These are phyloP conservation scores for Eleusine indica DNA, from an alignment of 176 grass and related monocot genomes.

Conservation along the genomic window DNA sequence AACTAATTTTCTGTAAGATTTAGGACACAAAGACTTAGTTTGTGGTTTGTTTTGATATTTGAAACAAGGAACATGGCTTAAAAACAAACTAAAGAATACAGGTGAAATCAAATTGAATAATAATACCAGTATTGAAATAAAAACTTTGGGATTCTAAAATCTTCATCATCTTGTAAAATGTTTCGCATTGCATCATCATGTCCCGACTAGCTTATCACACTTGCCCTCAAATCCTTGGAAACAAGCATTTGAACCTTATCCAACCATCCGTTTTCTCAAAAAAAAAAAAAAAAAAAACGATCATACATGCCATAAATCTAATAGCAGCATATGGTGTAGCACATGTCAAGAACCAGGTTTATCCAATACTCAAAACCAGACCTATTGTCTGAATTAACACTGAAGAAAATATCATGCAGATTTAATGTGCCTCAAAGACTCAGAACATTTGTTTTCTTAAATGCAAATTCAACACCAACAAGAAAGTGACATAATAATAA, in stretches of 20 bases:
- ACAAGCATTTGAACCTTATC: neutral
- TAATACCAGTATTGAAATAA: neutral
- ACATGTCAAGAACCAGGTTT: constrained; percentile 4
- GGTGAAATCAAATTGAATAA: neutral
- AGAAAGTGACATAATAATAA: neutral
- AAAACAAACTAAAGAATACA: neutral
- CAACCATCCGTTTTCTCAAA: neutral
- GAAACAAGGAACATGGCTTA: neutral
- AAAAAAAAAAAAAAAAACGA: neutral
- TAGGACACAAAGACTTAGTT: neutral
- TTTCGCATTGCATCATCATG: constrained; percentile 13
- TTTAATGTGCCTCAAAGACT: neutral
- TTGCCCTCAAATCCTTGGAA: neutral
- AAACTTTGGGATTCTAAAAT: neutral
- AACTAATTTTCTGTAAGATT: neutral
- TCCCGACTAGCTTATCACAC: constrained; percentile 3
- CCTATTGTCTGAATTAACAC: neutral
- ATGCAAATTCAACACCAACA: neutral
- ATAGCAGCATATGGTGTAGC: constrained; percentile 6
- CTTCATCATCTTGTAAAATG: neutral
- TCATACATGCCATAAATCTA: neutral
- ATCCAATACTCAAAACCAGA: constrained; percentile 17
- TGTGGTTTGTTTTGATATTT: neutral
- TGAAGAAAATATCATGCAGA: neutral
- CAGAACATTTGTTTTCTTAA: neutral